Evolutionary conservation across 371 early-diverging fungal species (phyloP).

Genomic region (Blastocladiella emersonii): DNA sequence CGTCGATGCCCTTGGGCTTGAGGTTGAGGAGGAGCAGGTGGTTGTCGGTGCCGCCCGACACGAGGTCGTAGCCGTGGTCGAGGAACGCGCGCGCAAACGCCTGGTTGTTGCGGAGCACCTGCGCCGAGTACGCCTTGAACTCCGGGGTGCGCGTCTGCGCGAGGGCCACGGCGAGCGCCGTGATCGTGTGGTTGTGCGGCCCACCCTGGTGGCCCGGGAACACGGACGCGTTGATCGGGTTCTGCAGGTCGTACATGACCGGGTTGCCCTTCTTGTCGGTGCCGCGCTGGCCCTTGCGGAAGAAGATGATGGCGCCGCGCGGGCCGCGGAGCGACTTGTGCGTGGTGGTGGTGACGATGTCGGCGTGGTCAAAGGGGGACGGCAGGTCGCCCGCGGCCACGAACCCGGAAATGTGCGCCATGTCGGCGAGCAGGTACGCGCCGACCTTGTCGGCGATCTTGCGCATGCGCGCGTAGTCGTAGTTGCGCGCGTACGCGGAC

Average conservation of each 20-base stretch:
- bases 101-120: constrained; percentile 79
- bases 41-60: constrained; percentile 89
- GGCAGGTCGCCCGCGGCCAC: constrained; percentile 79
- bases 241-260: constrained; percentile 76
- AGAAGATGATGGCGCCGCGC: constrained; percentile 96
- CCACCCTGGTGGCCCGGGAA: constrained; percentile 99
- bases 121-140: constrained; percentile 81
- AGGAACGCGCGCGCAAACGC: constrained; percentile 67
- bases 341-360: constrained; percentile 98
- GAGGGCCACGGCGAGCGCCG: constrained; percentile 92
- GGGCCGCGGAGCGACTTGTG: constrained; percentile 99
- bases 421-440: constrained; percentile 94
- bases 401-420: constrained; percentile 91
- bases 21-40: constrained; percentile 85
- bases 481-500: constrained; percentile 89
- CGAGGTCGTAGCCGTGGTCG: constrained; percentile 64
- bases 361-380: constrained; percentile 88
- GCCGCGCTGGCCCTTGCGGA: constrained; percentile 73
- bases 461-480: constrained; percentile 89
- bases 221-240: constrained; percentile 89
- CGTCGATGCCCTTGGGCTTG: constrained; percentile 67
- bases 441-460: constrained; percentile 69
- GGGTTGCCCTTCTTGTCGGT: constrained; percentile 69
- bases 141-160: constrained; percentile 70
- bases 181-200: constrained; percentile 99